Percentiles rank a stretch among this genome's conserved stretches.
phyloP scores from a whole-genome alignment of 169 alveolate genomes.

The Babesia ovis region DNA sequence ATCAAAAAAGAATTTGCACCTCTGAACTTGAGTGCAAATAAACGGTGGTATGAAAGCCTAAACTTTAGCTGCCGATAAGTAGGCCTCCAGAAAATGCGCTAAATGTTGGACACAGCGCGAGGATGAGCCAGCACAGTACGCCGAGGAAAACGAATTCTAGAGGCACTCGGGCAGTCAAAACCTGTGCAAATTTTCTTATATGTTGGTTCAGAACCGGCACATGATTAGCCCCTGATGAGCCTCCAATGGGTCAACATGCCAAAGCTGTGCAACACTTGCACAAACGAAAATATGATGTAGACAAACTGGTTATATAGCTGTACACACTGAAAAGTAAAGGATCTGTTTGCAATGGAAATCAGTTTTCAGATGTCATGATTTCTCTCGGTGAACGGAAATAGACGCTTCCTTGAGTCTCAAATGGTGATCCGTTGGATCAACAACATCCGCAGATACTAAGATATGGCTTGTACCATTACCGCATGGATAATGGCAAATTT shows the following conservation, averaged over 20 bases:
- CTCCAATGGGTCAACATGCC: neutral
- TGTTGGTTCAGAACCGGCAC: neutral
- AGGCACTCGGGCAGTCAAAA: neutral
- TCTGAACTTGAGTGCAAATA: neutral
- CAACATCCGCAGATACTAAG: neutral
- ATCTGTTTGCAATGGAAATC: neutral
- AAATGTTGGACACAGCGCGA: neutral
- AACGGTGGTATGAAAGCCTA: no score
- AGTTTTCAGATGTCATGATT: neutral
- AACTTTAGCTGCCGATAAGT: neutral
- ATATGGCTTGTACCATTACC: neutral
- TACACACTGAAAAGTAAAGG: neutral
- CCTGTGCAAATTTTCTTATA: neutral
- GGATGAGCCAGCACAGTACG: constrained; percentile 7
- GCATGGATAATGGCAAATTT: neutral
- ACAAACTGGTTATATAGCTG: neutral
- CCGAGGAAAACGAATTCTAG: neutral
- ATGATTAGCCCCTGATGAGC: neutral
- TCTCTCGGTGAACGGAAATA: neutral
- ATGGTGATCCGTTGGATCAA: neutral
- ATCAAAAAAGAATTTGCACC: neutral
- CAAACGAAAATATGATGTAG: neutral
- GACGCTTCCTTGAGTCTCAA: neutral
- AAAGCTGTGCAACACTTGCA: neutral
- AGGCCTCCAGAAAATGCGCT: neutral